Evolutionary conservation across 2,329 filamentous ascomycete genomes (phyloP), one percentile per base, ranked within the genome.

Genomic region (Colletotrichum viniferum): DNA sequence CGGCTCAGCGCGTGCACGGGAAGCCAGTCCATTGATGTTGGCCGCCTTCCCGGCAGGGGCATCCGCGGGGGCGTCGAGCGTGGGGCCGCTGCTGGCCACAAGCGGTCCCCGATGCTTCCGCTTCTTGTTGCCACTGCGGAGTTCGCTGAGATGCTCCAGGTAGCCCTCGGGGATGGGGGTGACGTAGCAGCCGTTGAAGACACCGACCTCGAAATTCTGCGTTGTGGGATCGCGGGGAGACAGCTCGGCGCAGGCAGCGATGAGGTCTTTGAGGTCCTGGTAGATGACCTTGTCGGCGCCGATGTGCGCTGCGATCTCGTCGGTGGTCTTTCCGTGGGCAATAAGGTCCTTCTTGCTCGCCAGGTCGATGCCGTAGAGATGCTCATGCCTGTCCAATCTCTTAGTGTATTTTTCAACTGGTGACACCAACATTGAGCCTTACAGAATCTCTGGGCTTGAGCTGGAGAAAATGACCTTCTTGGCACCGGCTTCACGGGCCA

Each of bases 161-260:
- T 98, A 98, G 48, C 90, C 92, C 8, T 92, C 90, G 2, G 93
- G 91, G 3, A 98, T 94, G 0, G 92, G 92, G 0, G 96, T 98
- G 76, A 95, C 89, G 84, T 98, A 98, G 77, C 92, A 92, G 61
- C 96, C 96, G 81, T 93, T 95, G 86, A 98, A 98, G 10, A 98
- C 96, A 69, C 96, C 96, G 4, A 97, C 92, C 82, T 98, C 96
- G 78, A 98, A 98, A 71, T 93, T 88, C 10, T 88, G 88, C 79
- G 90, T 82, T 43, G 84, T 82, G 38, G 87, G 86, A 76, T 90
- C 85, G 71, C 90, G 86, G 66, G 92, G 89, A 76, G 92, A 92
- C 5, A 95, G 90, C 78, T 95, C 92, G 3, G 92, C 90, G 81
- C 96, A 98, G 1, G 96, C 92, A 34, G 89, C 91, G 81, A 94